phyloP scores from a whole-genome alignment of 768 basidiomycete species.

The Porpolomopsis calyptriformis region DNA sequence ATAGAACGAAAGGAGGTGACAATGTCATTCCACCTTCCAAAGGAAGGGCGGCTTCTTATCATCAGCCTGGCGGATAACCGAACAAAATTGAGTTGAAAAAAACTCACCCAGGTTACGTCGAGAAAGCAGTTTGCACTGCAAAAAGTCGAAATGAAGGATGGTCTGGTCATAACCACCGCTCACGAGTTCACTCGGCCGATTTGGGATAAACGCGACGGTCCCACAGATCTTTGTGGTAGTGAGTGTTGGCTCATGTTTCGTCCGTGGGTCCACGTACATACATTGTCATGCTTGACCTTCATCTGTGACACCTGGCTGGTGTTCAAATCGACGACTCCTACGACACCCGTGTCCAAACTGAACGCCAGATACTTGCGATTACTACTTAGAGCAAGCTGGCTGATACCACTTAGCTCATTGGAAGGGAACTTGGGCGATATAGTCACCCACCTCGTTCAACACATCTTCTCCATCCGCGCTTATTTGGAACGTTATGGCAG shows the following conservation, averaged over 20 bases:
- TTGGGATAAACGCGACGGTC: constrained; percentile 59
- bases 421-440: not conserved
- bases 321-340: constrained; percentile 55
- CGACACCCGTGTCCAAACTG: constrained; percentile 56
- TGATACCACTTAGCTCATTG: constrained; percentile 26
- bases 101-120: constrained; percentile 45
- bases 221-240: constrained; percentile 50
- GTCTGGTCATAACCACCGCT: constrained; percentile 69
- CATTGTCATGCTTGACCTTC: constrained; percentile 54
- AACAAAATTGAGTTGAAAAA: not conserved
- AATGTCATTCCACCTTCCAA: constrained; percentile 42
- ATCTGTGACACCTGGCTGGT: constrained; percentile 40
- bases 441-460: constrained; percentile 53
- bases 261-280: constrained; percentile 23
- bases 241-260: constrained; percentile 1
- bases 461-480: constrained; percentile 44
- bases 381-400: constrained; percentile 53
- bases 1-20: constrained; percentile 68
- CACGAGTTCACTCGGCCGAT: constrained; percentile 58
- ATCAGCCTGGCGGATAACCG: not conserved
- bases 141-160: constrained; percentile 58
- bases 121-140: constrained; percentile 46
- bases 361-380: constrained; percentile 54
- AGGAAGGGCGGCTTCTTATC: constrained; percentile 26
- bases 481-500: constrained; percentile 33